Evolutionary conservation across 2,329 filamentous ascomycete genomes (phyloP).

Genomic region (Sarocladium strictum): DNA sequence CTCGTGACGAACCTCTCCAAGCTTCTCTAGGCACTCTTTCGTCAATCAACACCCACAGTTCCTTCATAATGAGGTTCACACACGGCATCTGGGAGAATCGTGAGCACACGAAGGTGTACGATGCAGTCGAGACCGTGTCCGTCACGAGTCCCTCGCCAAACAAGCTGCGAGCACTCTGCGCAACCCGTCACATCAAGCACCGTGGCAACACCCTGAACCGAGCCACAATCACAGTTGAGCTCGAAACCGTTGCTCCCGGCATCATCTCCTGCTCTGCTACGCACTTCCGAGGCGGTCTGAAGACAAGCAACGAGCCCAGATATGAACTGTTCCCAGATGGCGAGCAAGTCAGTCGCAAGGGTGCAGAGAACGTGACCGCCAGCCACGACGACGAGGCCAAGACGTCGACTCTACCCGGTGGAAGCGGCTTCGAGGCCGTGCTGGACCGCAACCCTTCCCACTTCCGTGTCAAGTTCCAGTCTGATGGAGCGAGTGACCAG

Average conservation of each 20-base stretch:
- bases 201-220: conserved; percentile 52
- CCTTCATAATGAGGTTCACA: conserved; percentile 5
- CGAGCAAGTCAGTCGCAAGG: conserved; percentile 23
- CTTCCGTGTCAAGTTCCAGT: conserved; percentile 33
- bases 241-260: conserved; percentile 23
- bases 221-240: conserved; percentile 41
- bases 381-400: conserved; percentile 6
- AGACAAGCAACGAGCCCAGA: conserved; percentile 27
- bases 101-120: neutral
- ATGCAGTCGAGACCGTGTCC: conserved; percentile 2
- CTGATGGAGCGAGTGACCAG: conserved; percentile 20
- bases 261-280: conserved; percentile 33
- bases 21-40: no score
- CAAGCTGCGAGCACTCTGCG: conserved; percentile 35
- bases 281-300: conserved; percentile 31
- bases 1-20: no score
- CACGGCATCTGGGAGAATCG: conserved; percentile 7
- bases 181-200: conserved; percentile 44
- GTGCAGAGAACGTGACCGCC: conserved; percentile 16
- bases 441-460: conserved; percentile 29
- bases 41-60: neutral
- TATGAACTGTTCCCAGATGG: conserved; percentile 33
- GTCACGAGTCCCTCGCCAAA: neutral
- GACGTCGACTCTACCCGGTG: neutral
- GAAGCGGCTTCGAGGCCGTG: conserved; percentile 20